Base-by-base conservation (phyloP, 768 basidiomycete genomes). In the Pulveroboletus sp. region DNA sequence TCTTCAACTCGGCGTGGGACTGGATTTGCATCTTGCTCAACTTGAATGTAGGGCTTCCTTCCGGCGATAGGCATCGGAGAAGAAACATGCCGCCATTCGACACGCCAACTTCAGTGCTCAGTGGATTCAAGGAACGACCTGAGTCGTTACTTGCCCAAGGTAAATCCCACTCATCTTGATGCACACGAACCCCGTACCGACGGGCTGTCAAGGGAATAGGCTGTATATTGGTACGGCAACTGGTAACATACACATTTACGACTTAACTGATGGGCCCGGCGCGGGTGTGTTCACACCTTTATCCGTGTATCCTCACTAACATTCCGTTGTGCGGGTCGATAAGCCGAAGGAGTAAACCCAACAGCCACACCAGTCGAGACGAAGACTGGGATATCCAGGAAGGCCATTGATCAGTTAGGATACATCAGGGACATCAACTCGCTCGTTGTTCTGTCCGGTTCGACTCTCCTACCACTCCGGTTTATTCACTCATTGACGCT, bases 361-460 rank as follows among this genome's bases (percentile, higher is more conserved):
- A 28, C 44, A 24, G 39, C 55, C 8, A 71, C 74, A 35, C 67
- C 81, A 2, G 70, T 84, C 5, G 87, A 90, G 59, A 76, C 76
- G 28, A 89, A 78, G 79, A 85, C 83, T 59, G 72, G 68, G 11
- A 63, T 92, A 31, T 75, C 81, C 26, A 72, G 80, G 57, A 81
- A 77, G 60, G 74, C 88, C 13, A 87, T 99, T 38, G 95, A 98
- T 48, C 92, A 94, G 62, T 72, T 99, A 3, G 90, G 85, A 0
- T 86, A 84, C 46, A 77, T 97, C 55, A 84, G 84, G 54, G 89
- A 92, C 57, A 78, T 89, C n/a, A 86, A 91, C 59, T 87, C 89
- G 4, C 73, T 99, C 21, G 83, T 91, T 3, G 74, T 89, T 5
- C 77, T 98, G 5, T 88, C 90, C 24, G 94, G 94, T 92, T 48